These are phyloP conservation scores for Starmera amethionina DNA, from an alignment of 805 yeast genomes.

Conservation along the genomic window DNA sequence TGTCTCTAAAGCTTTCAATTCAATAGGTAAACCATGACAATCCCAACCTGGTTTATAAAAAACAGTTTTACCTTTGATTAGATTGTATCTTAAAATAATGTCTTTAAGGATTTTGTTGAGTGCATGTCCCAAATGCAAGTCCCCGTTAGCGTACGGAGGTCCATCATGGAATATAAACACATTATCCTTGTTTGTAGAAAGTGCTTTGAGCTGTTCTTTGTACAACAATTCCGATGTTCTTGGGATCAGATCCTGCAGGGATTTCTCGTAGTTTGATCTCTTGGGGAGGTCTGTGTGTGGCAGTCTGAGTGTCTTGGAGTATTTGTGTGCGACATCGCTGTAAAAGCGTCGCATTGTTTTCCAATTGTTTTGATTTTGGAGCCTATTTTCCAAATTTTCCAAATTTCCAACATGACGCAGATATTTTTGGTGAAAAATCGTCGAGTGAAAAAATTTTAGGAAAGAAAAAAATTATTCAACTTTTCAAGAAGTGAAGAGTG, in stretches of 20 bases:
- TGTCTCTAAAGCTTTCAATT: conserved; percentile 64
- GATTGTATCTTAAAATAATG: conserved; percentile 63
- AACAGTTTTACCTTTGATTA: conserved; percentile 52
- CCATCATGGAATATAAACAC: conserved; percentile 84
- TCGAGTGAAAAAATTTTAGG: too few relatives aligned
- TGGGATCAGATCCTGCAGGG: conserved; percentile 34
- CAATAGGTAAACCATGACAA: conserved; percentile 97
- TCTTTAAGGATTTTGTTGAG: conserved; percentile 86
- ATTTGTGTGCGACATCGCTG: conserved; percentile 14
- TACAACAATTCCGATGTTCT: conserved; percentile 54
- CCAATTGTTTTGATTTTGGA: too few relatives aligned
- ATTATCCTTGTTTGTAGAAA: conserved; percentile 20
- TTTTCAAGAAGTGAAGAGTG: too few relatives aligned
- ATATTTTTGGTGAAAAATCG: too few relatives aligned
- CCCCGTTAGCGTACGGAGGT: conserved; percentile 98
- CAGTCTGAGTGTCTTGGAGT: conserved; percentile 25
- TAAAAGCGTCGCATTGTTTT: background rate
- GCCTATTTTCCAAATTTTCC: too few relatives aligned
- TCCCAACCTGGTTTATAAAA: conserved; percentile 95
- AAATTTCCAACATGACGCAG: too few relatives aligned
- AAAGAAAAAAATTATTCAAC: too few relatives aligned
- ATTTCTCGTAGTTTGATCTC: conserved; percentile 39
- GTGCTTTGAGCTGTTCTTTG: conserved; percentile 37
- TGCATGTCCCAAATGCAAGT: conserved; percentile 86
- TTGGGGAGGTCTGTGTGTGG: conserved; percentile 66